Evolutionary conservation across 306 rosid genomes (phyloP).

Genomic region (Trichosanthes truncata): DNA sequence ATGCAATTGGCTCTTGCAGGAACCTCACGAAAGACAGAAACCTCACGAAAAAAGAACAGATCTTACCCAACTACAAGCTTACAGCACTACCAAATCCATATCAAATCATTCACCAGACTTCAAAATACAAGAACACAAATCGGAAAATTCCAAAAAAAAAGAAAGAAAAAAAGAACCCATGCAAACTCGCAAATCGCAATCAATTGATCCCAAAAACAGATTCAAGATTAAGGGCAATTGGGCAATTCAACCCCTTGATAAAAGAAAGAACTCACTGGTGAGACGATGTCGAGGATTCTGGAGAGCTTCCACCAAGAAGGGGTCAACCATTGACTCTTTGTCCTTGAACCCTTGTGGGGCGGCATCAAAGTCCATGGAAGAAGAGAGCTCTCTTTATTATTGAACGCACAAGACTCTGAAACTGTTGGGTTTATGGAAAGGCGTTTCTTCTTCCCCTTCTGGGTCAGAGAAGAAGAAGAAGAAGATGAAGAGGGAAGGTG

Average conservation of each 20-base stretch:
- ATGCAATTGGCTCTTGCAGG: neutral
- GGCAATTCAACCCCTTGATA: neutral
- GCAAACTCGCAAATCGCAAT: neutral
- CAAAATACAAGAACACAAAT: neutral
- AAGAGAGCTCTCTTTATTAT: constrained; percentile 24
- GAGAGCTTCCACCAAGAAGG: constrained; percentile 83
- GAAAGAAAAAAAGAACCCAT: neutral
- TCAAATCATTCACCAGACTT: neutral
- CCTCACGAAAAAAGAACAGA: neutral
- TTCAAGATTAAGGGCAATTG: neutral
- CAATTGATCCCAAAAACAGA: neutral
- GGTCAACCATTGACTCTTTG: constrained; percentile 79
- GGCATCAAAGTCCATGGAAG: constrained; percentile 29
- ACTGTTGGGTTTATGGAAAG: neutral
- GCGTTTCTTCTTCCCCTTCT: constrained; percentile 15
- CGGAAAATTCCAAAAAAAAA: neutral
- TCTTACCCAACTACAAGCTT: neutral
- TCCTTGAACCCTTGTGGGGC: constrained; percentile 37
- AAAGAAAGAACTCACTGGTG: constrained; percentile 36
- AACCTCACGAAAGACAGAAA: neutral
- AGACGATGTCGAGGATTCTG: constrained; percentile 94
- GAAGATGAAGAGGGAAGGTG: constrained; percentile 16
- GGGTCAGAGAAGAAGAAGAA: constrained; percentile 20
- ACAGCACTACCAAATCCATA: neutral
- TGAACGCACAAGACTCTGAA: neutral